Evolutionary conservation across 1,139 yeast species (phyloP).

Genomic region (Yamadazyma conglobata): DNA sequence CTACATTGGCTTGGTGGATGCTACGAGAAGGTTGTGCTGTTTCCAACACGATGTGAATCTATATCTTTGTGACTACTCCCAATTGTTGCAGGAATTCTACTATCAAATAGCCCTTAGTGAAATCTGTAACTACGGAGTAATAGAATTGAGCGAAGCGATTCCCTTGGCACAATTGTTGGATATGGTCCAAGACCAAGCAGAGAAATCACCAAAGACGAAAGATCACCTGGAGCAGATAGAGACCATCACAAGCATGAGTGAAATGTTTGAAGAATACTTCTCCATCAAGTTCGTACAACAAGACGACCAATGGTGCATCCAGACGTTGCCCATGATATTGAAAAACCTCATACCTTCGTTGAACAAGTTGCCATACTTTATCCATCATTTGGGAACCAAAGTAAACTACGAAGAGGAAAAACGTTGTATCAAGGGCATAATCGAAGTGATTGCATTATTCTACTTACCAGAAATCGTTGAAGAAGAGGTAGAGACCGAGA

Average conservation of each 20-base stretch:
- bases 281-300: constrained; percentile 40
- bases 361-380: constrained; percentile 62
- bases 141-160: constrained; percentile 41
- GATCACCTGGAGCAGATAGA: constrained; percentile 12
- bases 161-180: constrained; percentile 26
- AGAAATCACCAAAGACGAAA: constrained; percentile 3
- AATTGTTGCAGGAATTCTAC: constrained; percentile 63
- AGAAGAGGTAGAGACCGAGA: constrained; percentile 18
- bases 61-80: constrained; percentile 76
- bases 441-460: constrained; percentile 67
- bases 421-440: constrained; percentile 60
- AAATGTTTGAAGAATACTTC: constrained; percentile 83
- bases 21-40: constrained; percentile 63
- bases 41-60: constrained; percentile 79
- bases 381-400: constrained; percentile 56
- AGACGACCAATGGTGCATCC: constrained; percentile 30
- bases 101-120: constrained; percentile 78
- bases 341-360: constrained; percentile 61
- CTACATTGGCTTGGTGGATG: constrained; percentile 83
- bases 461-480: constrained; percentile 63
- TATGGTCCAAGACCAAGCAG: constrained; percentile 16
- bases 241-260: constrained; percentile 48
- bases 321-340: constrained; percentile 64
- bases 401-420: constrained; percentile 68
- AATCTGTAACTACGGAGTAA: constrained; percentile 77